Base-by-base conservation (phyloP, 345 rosid species). In the Arabidopsis arenosa region DNA sequence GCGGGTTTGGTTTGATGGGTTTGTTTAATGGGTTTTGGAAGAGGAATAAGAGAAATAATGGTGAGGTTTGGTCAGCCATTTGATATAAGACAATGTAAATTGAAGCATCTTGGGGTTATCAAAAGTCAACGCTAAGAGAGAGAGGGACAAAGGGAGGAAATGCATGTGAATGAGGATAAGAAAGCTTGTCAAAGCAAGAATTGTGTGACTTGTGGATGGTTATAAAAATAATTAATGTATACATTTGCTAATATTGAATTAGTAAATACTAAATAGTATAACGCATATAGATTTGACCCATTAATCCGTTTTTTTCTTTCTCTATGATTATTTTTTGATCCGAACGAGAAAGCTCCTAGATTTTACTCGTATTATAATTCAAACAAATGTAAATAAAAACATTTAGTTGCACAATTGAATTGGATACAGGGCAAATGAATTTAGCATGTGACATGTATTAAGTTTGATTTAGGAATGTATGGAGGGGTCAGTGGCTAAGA, bases 81-180 rank as follows among this genome's bases (percentile, higher is more conserved):
- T 51, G 81, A 59, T 65, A 54, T 71, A 78, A 72, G 57, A 78
- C 41, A 13, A 77, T 48, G 63, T 28, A 59, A 40, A 72, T 4
- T 59, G 68, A 66, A 78, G 64, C 12, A 66, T 70, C 64, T 78
- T 58, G 81, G 39, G 73, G 18, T 65, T 59, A 11, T 59, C 26
- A 78, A 78, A 72, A 66, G 81, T 78, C 81, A 78, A 78, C 73
- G 77, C 1, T 45, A 4, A 14, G 37, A 63, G 71, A 45, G 10
- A 35, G 43, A 60, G 75, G 48, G 72, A 49, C 26, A 49, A 3
- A 55, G 52, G 28, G 65, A 49, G 81, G 63, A n/a, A 47, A 43
- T 72, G 64, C 73, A 78, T 78, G 81, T 78, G 81, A 78, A 78
- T 43, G 53, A 66, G 14, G 74, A 59, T 72, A 72, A 72, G 68